phyloP scores from a whole-genome alignment of 306 rosid genomes.

The Glycyrrhiza uralensis region DNA sequence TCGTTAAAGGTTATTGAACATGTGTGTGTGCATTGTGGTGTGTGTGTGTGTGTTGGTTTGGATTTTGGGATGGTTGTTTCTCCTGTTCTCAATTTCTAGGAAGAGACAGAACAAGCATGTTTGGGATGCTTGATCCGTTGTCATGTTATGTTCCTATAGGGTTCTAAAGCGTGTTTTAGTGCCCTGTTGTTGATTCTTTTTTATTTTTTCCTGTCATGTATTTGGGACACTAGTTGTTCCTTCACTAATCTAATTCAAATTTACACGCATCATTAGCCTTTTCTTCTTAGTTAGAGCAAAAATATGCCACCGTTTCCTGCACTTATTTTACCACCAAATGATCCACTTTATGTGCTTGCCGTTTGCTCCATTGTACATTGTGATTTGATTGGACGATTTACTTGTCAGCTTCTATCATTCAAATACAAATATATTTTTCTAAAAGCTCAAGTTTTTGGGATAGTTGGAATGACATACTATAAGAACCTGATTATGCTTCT shows the following conservation, averaged over 20 bases:
- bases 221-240: conserved; percentile 19
- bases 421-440: background rate
- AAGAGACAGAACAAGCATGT: conserved; percentile 11
- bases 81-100: background rate
- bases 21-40: background rate
- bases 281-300: background rate
- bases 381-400: background rate
- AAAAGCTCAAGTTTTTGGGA: too few relatives aligned
- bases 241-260: conserved; percentile 27
- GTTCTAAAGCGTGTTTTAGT: conserved; percentile 79
- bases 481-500: too few relatives aligned
- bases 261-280: background rate
- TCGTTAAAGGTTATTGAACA: conserved; percentile 34
- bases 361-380: background rate
- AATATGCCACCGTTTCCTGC: background rate
- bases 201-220: conserved; percentile 13
- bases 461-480: too few relatives aligned
- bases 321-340: too few relatives aligned
- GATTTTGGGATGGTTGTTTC: conserved; percentile 2
- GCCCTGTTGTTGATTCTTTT: conserved; percentile 31
- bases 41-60: conserved; percentile 2
- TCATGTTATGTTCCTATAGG: conserved; percentile 17
- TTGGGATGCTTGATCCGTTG: background rate
- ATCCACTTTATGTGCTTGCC: too few relatives aligned
- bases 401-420: background rate